A percentile compares a stretch with the other conserved stretches of the same genome.
Conservation (phyloP, 768 basidiomycete genomes). For the Lentinula detonsa region DNA sequence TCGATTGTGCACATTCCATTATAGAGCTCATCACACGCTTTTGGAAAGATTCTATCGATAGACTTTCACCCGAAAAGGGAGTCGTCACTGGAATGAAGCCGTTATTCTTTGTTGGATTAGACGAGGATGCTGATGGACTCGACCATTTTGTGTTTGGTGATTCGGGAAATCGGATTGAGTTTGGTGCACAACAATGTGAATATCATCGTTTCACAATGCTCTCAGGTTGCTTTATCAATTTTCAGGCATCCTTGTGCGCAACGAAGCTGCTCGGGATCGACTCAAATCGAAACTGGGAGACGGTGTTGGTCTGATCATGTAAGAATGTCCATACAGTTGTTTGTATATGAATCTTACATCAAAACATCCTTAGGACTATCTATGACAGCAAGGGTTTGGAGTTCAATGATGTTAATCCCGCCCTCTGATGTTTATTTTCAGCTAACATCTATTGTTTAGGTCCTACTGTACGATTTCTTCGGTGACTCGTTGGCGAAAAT, state of each 20-base stretch:
- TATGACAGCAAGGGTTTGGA: slow-evolving; percentile 65
- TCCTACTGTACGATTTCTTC: slow-evolving; percentile 73
- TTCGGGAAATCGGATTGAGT: slow-evolving; percentile 42
- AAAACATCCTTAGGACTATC: slow-evolving; percentile 32
- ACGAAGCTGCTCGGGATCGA: slow-evolving; percentile 43
- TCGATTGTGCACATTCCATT: slow-evolving; percentile 62
- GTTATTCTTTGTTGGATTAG: slow-evolving; percentile 48
- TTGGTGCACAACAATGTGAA: slow-evolving; percentile 64
- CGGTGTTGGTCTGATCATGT: slow-evolving; percentile 53
- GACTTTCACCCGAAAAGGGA: slow-evolving; percentile 48
- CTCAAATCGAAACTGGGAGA: slow-evolving; percentile 49
- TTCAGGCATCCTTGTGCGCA: slow-evolving; percentile 64
- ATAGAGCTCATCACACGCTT: slow-evolving; percentile 53
- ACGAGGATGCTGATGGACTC: slow-evolving; percentile 35
- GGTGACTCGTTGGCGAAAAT: slow-evolving; percentile 47
- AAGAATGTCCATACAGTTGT: not conserved
- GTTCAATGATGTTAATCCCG: slow-evolving; percentile 48
- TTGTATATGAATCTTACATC: not conserved
- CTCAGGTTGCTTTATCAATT: not conserved
- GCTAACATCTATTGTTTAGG: slow-evolving; percentile 30
- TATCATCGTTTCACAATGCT: not conserved
- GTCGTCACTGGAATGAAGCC: slow-evolving; percentile 49
- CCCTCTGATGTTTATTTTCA: not conserved
- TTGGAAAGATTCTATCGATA: slow-evolving; percentile 64
- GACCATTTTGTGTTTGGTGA: slow-evolving; percentile 57